Base-by-base conservation (phyloP, 1,284 basidiomycete genomes). In the Melanopsichium pennsylvanicum region DNA sequence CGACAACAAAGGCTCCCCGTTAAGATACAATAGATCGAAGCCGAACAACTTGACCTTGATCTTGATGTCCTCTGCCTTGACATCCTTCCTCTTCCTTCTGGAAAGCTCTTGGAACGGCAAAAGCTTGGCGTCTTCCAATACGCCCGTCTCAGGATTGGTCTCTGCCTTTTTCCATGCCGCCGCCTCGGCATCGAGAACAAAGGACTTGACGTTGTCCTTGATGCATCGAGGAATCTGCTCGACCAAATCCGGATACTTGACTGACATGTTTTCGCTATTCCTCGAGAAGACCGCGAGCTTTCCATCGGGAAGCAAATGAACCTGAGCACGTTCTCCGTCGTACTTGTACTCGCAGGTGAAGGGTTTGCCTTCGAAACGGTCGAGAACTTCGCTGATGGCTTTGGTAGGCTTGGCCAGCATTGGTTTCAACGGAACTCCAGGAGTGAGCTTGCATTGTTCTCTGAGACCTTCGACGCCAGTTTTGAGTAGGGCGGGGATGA, bases 311-410 rank as follows among this genome's bases (percentile, higher is more conserved):
- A 69, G 54, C 8, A 70, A 67, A 51, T 80, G 78, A 10, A 81
- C 71, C 49, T 97, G 93, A 12, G 96, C 96, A 47, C 96, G 89
- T 82, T 99, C 96, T 9, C 96, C 96, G 73, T 99, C 96, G 77
- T 99, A 99, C 83, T 99, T 99, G 84, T 97, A 99, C 84, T 99
- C 96, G 83, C 95, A 98, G 5, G 96, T 97, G 81, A 99, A 98
- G 40, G 87, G 87, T 82, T 94, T 93, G 75, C 88, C 89, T 82
- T 99, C 96, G 77, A 98, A 99, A 42, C 94, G 86, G 83, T 99
- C 95, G 18, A 99, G 86, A 6, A 99, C 95, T 82, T 98, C 96
- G n/a, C 90, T 89, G 72, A 99, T 97, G 0, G 95, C 95, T 82
- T 98, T 98, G 0, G 96, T 98, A 3, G 96, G 96, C 83, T 97